phyloP scores from a whole-genome alignment of 1,139 yeast genomes.

The Martiniozyma asiatica region DNA sequence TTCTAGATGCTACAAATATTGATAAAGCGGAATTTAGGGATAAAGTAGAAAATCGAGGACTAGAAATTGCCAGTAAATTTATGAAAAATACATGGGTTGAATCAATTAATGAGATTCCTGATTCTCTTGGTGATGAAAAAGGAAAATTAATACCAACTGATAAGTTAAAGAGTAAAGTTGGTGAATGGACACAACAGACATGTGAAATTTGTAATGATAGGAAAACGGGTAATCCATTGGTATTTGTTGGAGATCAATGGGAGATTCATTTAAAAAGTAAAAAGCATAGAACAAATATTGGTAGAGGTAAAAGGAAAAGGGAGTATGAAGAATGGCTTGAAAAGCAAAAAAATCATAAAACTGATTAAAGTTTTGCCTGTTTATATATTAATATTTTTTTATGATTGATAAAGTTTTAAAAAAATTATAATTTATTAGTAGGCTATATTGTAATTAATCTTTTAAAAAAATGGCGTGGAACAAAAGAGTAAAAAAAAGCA shows the following conservation, averaged over 20 bases:
- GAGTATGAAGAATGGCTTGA: slow-evolving; percentile 31
- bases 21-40: slow-evolving; percentile 35
- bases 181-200: slow-evolving; percentile 50
- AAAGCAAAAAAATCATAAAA: slow-evolving; percentile 4
- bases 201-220: slow-evolving; percentile 60
- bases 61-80: slow-evolving; percentile 35
- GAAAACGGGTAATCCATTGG: slow-evolving; percentile 36
- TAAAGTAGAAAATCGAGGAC: slow-evolving; percentile 46
- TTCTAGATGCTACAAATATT: slow-evolving; percentile 71
- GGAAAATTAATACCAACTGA: slow-evolving; percentile 5
- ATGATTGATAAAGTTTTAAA: neutral
- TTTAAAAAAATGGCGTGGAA: no score
- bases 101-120: slow-evolving; percentile 32
- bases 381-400: neutral
- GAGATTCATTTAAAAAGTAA: slow-evolving; percentile 53
- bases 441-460: no score
- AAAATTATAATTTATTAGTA: no score
- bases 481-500: no score
- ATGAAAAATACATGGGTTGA: slow-evolving; percentile 15
- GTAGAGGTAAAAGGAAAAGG: slow-evolving; percentile 29
- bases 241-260: slow-evolving; percentile 73
- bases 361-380: neutral
- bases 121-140: slow-evolving; percentile 22
- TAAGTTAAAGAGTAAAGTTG: slow-evolving; percentile 10
- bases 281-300: slow-evolving; percentile 41